Percentiles rank a stretch among this genome's conserved stretches.
Conservation (phyloP, 2,329 filamentous ascomycete genomes). For the Trichoderma koningii region DNA sequence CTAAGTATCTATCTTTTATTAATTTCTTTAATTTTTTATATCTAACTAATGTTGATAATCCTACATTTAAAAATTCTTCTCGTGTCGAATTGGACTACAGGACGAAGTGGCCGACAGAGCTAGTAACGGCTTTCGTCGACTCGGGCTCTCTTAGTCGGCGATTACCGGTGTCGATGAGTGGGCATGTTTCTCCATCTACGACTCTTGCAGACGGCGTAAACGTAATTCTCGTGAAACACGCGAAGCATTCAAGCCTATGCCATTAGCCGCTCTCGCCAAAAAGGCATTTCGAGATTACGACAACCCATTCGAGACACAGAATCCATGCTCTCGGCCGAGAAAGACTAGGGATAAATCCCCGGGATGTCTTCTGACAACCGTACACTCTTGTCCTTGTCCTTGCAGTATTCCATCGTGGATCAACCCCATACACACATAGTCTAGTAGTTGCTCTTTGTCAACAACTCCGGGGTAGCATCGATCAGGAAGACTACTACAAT, state of each 20-base stretch:
- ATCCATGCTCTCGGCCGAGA: neutral
- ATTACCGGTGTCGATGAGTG: neutral
- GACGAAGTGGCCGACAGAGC: neutral
- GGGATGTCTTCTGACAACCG: neutral
- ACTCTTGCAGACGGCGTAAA: neutral
- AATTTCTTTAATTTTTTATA: too few relatives aligned
- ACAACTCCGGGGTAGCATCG: neutral
- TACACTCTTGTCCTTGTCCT: neutral
- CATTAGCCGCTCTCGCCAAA: neutral
- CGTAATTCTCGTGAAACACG: neutral
- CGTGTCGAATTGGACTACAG: neutral
- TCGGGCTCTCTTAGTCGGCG: neutral
- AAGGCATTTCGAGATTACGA: neutral
- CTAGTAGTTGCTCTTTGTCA: neutral
- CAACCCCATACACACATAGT: neutral
- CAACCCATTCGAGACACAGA: too few relatives aligned
- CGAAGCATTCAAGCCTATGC: neutral
- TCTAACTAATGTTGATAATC: too few relatives aligned
- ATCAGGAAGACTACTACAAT: neutral
- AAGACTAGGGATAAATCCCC: neutral
- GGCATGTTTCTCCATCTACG: too few relatives aligned
- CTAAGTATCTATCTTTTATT: too few relatives aligned
- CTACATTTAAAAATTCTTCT: too few relatives aligned
- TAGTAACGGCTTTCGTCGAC: neutral
- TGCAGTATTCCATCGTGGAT: neutral